A percentile compares a stretch with the other conserved stretches of the same genome.
These are phyloP conservation scores for Nymphaea colorata DNA, from an alignment of 164 flowering plant genomes.

Conservation along the genomic window DNA sequence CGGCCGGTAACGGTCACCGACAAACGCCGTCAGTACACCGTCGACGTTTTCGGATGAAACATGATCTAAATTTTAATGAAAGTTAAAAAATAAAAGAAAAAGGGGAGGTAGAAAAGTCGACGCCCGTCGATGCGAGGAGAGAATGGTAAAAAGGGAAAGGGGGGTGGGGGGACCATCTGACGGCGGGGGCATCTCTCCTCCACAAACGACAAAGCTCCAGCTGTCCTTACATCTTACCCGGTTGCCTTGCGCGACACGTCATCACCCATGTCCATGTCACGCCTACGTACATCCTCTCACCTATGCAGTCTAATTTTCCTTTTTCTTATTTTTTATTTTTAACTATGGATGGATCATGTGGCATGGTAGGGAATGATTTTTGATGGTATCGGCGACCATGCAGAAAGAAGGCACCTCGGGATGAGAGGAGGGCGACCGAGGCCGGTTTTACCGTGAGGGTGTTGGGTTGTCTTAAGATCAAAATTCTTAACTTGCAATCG, in stretches of 20 bases:
- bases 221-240: slow-evolving; percentile 1
- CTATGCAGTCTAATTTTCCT: neutral
- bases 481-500: too few relatives aligned
- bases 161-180: neutral
- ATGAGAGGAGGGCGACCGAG: too few relatives aligned
- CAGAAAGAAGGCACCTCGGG: too few relatives aligned
- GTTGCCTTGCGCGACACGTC: neutral
- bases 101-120: neutral
- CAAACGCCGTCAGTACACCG: neutral
- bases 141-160: neutral
- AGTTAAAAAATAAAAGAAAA: neutral
- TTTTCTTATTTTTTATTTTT: too few relatives aligned
- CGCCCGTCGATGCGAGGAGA: neutral
- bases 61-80: neutral
- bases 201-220: neutral
- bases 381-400: too few relatives aligned
- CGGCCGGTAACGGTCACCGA: neutral
- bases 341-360: too few relatives aligned
- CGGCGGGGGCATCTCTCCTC: neutral
- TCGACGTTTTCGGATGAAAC: neutral
- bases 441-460: too few relatives aligned
- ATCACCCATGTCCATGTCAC: neutral
- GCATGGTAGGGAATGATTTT: too few relatives aligned
- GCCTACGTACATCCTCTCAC: neutral
- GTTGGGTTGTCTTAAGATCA: too few relatives aligned